Evolutionary conservation across 2,329 filamentous ascomycete genomes (phyloP).

Genomic region (Alternaria infectoria): DNA sequence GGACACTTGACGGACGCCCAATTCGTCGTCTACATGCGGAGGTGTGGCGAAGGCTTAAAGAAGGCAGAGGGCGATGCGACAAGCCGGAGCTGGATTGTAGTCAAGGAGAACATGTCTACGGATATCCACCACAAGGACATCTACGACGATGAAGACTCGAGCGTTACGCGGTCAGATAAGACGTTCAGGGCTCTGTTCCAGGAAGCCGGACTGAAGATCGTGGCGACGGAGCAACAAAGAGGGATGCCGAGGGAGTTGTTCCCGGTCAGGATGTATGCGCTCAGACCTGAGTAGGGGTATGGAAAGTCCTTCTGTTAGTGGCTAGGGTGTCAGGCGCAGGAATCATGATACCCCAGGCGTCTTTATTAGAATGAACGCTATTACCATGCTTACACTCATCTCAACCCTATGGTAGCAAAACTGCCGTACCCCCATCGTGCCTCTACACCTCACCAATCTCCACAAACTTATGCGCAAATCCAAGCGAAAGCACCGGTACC

Average conservation of each 20-base stretch:
- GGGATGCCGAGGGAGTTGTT: constrained; percentile 73
- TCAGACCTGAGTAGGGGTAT: constrained; percentile 60
- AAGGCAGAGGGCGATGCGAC: constrained; percentile 38
- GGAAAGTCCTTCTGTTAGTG: background rate
- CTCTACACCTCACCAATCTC: constrained; percentile 22
- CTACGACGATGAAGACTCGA: constrained; percentile 77
- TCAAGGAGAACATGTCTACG: constrained; percentile 81
- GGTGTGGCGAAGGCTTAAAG: constrained; percentile 62
- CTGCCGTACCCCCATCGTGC: background rate
- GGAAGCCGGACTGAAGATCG: constrained; percentile 69
- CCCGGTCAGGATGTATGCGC: constrained; percentile 79
- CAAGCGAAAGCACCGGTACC: constrained; percentile 28
- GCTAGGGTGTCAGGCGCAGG: constrained; percentile 1
- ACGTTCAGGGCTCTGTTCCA: constrained; percentile 76
- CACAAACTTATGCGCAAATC: constrained; percentile 33
- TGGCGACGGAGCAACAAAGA: constrained; percentile 48
- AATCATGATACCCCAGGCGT: constrained; percentile 9
- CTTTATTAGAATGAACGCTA: background rate
- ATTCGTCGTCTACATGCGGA: constrained; percentile 69
- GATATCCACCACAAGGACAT: constrained; percentile 63
- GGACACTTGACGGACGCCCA: constrained; percentile 80
- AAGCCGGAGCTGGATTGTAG: constrained; percentile 64
- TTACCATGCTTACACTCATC: background rate
- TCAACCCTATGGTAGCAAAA: background rate
- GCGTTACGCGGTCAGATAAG: constrained; percentile 75